These are phyloP conservation scores for Grammothele lineata DNA, from an alignment of 768 basidiomycete genomes.

Conservation along the genomic window DNA sequence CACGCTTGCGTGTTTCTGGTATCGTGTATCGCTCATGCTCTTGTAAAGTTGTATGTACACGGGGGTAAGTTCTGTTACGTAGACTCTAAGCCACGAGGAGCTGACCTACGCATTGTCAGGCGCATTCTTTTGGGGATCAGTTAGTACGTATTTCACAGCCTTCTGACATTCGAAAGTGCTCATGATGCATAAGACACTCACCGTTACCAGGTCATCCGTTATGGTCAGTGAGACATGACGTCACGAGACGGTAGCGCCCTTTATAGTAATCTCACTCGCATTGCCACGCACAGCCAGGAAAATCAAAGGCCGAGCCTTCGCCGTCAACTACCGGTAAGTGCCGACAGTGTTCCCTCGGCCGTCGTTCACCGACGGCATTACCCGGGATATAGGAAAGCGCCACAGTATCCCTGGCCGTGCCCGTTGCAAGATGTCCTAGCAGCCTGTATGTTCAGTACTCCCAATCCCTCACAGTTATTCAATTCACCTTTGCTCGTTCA, in stretches of 20 bases:
- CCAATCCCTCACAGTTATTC: neutral
- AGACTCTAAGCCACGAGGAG: too few relatives aligned
- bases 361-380: too few relatives aligned
- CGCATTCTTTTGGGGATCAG: conserved; percentile 64
- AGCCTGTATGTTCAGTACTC: conserved; percentile 43
- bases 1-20: neutral
- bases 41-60: conserved; percentile 56
- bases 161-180: neutral
- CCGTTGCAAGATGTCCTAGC: conserved; percentile 74
- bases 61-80: conserved; percentile 52
- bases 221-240: conserved; percentile 32
- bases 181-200: conserved; percentile 43
- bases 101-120: too few relatives aligned
- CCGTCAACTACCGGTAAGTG: conserved; percentile 47
- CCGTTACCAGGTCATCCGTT: conserved; percentile 55
- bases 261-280: conserved; percentile 2
- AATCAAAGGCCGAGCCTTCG: conserved; percentile 64
- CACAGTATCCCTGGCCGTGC: conserved; percentile 83
- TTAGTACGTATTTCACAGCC: conserved; percentile 36
- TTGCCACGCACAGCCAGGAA: conserved; percentile 50
- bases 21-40: neutral
- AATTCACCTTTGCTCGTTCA: conserved; percentile 22
- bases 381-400: conserved; percentile 70
- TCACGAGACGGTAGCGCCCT: neutral
- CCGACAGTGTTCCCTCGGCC: neutral